Evolutionary conservation across 2,329 filamentous ascomycete genomes (phyloP), one percentile per base, ranked within the genome.

Genomic region (Diaporthe sp.): DNA sequence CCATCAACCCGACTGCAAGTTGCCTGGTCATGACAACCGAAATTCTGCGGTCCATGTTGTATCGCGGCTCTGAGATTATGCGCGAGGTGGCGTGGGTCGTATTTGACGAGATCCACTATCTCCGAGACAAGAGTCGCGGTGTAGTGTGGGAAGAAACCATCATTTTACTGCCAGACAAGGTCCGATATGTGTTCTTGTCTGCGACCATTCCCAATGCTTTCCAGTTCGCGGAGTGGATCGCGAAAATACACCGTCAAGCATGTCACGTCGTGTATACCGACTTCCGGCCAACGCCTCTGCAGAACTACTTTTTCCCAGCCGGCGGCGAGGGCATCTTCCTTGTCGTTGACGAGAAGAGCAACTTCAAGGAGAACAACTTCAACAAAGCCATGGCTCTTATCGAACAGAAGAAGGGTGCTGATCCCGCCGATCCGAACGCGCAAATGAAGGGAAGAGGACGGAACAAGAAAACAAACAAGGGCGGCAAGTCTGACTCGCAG

Each of bases 121-220:
- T 99, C 92, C 92, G 97, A 81, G 97, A 99, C 85, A 97, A 97
- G 85, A 90, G 92, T 69, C 91, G 97, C 85, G 97, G 97, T 87
- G 97, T 99, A 0, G 97, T 99, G 3, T 99, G 97, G 97, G 97
- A 99, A 84, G 97, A 99, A 87, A 98, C 97, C 53, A 98, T 99
- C 82, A 99, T 99, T 81, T 89, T 99, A 79, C 89, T 99, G 42
- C 97, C 97, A 5, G 97, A 99, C 88, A 98, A 99, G 89, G 97
- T 99, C 79, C 94, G 95, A 86, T 99, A 98, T 82, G 97, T 99
- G 74, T 99, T 99, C 85, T 88, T 99, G 76, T 99, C 97, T 44
- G 97, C 97, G 77, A 99, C 97, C 2, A 99, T 99, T 77, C 97
- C 97, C 73, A 99, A 99, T 82, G 96, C 97, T 71, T 98, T 98